These are phyloP conservation scores for Aegilops tauschii DNA, from an alignment of 176 grass and related monocot genomes.

Conservation along the genomic window DNA sequence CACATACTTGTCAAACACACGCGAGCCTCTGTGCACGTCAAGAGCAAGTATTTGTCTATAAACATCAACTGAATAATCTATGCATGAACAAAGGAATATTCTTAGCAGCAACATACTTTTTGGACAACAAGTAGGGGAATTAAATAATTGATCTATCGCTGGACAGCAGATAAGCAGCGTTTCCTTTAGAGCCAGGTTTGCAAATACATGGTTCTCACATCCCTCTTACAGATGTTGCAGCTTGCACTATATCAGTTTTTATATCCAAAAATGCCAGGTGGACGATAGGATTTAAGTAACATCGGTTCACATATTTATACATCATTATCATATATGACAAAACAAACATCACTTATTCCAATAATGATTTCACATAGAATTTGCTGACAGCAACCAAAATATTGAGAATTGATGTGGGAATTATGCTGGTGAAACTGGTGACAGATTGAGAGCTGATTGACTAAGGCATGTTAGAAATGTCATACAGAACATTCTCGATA, in stretches of 20 bases:
- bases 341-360: neutral
- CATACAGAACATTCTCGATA: neutral
- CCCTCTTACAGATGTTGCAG: neutral
- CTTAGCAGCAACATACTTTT: neutral
- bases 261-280: neutral
- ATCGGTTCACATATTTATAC: neutral
- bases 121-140: neutral
- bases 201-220: neutral
- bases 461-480: neutral
- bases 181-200: neutral
- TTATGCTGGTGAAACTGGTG: neutral
- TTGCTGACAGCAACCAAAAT: neutral
- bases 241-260: neutral
- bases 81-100: neutral
- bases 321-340: conserved; percentile 4
- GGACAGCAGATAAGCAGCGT: neutral
- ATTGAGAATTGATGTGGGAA: neutral
- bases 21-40: neutral
- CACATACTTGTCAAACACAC: neutral
- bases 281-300: neutral
- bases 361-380: neutral
- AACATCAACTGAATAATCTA: conserved; percentile 1
- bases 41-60: neutral
- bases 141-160: neutral
- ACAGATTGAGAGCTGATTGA: neutral